Evolutionary conservation across 2,329 filamentous ascomycete genomes (phyloP).

Genomic region (Aschersonia sp.): DNA sequence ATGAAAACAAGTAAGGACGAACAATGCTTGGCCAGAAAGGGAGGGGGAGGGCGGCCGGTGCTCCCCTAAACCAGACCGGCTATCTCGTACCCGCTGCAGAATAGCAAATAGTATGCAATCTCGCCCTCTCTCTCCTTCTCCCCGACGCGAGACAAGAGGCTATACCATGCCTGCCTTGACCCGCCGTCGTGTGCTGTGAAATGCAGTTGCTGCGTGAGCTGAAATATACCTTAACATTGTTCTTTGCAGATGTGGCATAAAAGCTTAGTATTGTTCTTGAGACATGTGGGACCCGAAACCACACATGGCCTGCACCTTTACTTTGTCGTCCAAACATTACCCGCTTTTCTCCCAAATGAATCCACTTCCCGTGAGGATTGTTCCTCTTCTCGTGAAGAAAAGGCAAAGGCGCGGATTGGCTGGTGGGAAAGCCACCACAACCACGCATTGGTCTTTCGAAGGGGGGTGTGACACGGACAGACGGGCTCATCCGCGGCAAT

Average conservation of each 20-base stretch:
- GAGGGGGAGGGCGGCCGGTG: not conserved
- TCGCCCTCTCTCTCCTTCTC: too few relatives aligned
- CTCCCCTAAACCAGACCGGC: not conserved
- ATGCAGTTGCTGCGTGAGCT: not conserved
- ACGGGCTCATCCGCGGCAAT: too few relatives aligned
- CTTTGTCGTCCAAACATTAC: not conserved
- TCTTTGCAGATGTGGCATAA: constrained; percentile 13
- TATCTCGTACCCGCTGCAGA: not conserved
- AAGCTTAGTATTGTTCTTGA: constrained; percentile 19
- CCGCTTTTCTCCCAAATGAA: too few relatives aligned
- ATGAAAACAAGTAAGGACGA: not conserved
- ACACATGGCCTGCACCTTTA: not conserved
- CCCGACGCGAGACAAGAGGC: too few relatives aligned
- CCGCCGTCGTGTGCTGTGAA: too few relatives aligned
- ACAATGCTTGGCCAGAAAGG: not conserved
- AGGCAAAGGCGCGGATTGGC: too few relatives aligned
- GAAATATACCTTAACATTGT: constrained; percentile 15
- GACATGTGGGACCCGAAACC: constrained; percentile 4
- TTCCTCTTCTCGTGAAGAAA: too few relatives aligned
- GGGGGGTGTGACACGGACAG: too few relatives aligned
- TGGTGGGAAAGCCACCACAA: too few relatives aligned
- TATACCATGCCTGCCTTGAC: too few relatives aligned
- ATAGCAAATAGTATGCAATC: not conserved
- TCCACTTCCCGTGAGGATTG: too few relatives aligned
- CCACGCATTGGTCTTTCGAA: too few relatives aligned